Base-by-base conservation (phyloP, 2,329 filamentous ascomycete species). In the Amesomyces nigricolor region DNA sequence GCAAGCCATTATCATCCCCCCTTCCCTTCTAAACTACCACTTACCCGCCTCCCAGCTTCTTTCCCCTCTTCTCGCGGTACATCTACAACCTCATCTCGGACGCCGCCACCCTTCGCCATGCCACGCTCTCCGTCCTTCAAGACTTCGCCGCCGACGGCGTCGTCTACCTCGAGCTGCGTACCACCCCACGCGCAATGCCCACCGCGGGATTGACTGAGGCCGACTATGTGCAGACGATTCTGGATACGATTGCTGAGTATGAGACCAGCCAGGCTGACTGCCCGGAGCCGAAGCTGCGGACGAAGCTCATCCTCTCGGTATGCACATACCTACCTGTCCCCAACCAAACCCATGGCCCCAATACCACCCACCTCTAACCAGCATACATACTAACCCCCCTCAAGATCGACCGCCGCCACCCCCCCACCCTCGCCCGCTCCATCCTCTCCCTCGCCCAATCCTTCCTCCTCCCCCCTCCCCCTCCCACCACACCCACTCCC, bases 11-110 rank as follows among this genome's bases (percentile, higher is more conserved):
- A 48, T n/a, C 14, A 56, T 52, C 56, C 51, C 59, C 17, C 22
- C 11, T 37, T 17, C 8, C 17, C 54, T 26, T 47, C 26, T n/a
- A 9, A 14, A 39, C 14, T 17, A 47, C 48, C 37, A 47, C 38
- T 40, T 2, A 35, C 14, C 7, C 35, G 7, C 16, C 17, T 3
- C 17, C 30, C 48, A 87, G 87, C 40, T 90, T 91, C 78, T 91
- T 91, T 66, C 84, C 84, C 2, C 76, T 91, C 14, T 92, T 92
- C 72, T 86, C 84, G 26, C 85, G 79, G 43, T 90, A 90, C 68
- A 92, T 91, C 62, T 92, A 94, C 72, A 78, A 80, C 56, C 82
- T 95, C 37, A 79, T 87, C 71, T 82, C 82, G 64, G 82, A 87
- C 63, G 70, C 77, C 10, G 69, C 75, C 3, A 82, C 82, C 61